Base-by-base conservation (phyloP, 2,329 filamentous ascomycete genomes). In the Fusarium sp. region DNA sequence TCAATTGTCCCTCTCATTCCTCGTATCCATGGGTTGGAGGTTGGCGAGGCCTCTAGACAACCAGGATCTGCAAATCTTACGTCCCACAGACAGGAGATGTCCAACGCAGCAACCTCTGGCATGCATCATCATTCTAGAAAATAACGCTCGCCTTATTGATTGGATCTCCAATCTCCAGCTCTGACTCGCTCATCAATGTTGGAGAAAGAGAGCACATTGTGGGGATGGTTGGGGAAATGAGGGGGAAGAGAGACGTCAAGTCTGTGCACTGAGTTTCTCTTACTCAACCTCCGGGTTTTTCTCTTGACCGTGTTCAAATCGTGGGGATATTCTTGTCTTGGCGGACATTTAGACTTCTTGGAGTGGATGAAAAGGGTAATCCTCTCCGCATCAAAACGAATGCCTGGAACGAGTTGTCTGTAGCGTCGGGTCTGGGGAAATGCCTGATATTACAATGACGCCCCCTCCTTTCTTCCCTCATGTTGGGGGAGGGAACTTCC, bases 201-300 rank as follows among this genome's bases (percentile, higher is more conserved):
- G 66, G 61, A 62, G 55, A 62, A 41, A 58, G 55, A 56, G 34
- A 48, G 49, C 12, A 55, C 58, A 34, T 60, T 65, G 66, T 70
- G 66, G 66, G 60, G 65, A 27, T 10, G 16, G 53, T 69, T 68
- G 65, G 66, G 66, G 66, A 61, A 69, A 62, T 61, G 65, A 69
- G 66, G 65, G 66, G 66, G 22, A 49, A 8, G 8, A 43, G 27
- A 46, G 30, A 49, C 30, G 1, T 8, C 32, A 48, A 48, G 32
- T 47, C 51, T 57, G 48, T 58, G 56, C 56, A 47, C 40, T 15
- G 16, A 30, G 10, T 49, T 56, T 15, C 56, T 29, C 62, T 65
- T 40, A 58, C 60, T 40, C 32, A 54, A 45, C 48, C 62, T 66
- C 62, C 63, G 63, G 41, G 15, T 67, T 67, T 67, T 67, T 64